Percentiles rank a stretch among this genome's conserved stretches.
phyloP scores from a whole-genome alignment of 2,329 filamentous ascomycete species.

The Xylaria sp. region DNA sequence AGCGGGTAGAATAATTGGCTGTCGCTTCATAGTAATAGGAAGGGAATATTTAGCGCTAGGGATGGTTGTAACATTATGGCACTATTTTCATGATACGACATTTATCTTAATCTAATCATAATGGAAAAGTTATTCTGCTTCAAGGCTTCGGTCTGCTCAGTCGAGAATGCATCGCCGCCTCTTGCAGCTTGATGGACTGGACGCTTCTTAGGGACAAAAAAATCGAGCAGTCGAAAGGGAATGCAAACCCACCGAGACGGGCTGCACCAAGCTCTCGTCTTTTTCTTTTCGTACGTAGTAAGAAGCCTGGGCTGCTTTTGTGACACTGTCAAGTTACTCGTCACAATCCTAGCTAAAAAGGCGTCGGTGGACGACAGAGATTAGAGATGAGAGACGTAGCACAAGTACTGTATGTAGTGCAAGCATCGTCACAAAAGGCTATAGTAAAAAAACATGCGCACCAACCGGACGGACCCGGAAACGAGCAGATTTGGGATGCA shows the following conservation, averaged over 20 bases:
- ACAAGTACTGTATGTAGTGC: slow-evolving; percentile 11
- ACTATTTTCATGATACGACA: slow-evolving; percentile 13
- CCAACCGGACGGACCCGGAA: slow-evolving; percentile 28
- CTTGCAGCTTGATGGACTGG: not conserved
- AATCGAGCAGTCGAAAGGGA: not conserved
- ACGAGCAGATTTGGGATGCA: slow-evolving; percentile 5
- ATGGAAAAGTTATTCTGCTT: slow-evolving; percentile 20
- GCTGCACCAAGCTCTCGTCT: not conserved
- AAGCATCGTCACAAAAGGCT: slow-evolving; percentile 10
- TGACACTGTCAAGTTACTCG: slow-evolving; percentile 4
- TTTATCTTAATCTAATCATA: not conserved
- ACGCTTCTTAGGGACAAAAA: not conserved
- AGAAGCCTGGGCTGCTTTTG: not conserved
- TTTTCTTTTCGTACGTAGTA: not conserved
- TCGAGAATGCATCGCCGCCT: not conserved
- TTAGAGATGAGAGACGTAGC: not conserved
- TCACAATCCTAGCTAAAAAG: not conserved
- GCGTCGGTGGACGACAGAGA: not conserved
- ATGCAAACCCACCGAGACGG: not conserved
- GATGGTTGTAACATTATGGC: slow-evolving; percentile 10
- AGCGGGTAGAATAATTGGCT: not conserved
- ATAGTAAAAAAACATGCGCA: slow-evolving; percentile 15
- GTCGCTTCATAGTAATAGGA: slow-evolving; percentile 2
- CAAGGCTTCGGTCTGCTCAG: slow-evolving; percentile 4
- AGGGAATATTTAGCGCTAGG: not conserved